Evolutionary conservation across 768 basidiomycete species (phyloP), one percentile per base, ranked within the genome.

Genomic region (Tremella mesenterica): DNA sequence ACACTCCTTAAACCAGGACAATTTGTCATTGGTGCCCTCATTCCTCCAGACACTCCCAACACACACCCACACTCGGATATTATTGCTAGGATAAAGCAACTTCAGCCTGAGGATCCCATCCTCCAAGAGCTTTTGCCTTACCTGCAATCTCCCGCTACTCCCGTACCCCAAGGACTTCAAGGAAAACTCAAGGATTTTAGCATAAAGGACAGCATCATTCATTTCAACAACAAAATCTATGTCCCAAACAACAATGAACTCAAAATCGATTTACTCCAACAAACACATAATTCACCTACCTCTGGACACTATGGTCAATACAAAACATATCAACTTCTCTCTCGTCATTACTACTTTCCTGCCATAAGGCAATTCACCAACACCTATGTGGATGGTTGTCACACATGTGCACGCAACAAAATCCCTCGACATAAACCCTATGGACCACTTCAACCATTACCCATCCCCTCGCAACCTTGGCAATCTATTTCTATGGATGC

Each of bases 401-500:
- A 73, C 16, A 50, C 59, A 2, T 79, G 77, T 58, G 50, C 43
- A 23, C 62, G 71, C 6, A 68, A 58, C 54, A 77, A 79, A 52
- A 36, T 62, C 5, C 50, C 56, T n/a, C 68, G 71, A 16, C 75
- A 76, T 55, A 61, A 71, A 28, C 75, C 75, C 12, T 76, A 75
- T 52, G 76, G 78, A 1, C 47, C 64, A 6, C 59, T 74, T 0
- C 50, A 67, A 34, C 65, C 60, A 10, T 61, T 73, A 1, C 69
- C 64, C 0, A 56, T 70, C 9, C 70, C 71, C 0, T 4, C 30
- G 3, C 23, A 50, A 30, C 66, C 71, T 1, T 78, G 76, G 75
- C n/a, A 64, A 2, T 67, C 67, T 28, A 69, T 77, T 4, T 68
- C 73, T 0, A 64, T 73, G 30, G 76, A 79, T 46, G 75, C 76